These are phyloP conservation scores for Rhodotorula babjevae DNA, from an alignment of 768 basidiomycete species.

Conservation along the genomic window DNA sequence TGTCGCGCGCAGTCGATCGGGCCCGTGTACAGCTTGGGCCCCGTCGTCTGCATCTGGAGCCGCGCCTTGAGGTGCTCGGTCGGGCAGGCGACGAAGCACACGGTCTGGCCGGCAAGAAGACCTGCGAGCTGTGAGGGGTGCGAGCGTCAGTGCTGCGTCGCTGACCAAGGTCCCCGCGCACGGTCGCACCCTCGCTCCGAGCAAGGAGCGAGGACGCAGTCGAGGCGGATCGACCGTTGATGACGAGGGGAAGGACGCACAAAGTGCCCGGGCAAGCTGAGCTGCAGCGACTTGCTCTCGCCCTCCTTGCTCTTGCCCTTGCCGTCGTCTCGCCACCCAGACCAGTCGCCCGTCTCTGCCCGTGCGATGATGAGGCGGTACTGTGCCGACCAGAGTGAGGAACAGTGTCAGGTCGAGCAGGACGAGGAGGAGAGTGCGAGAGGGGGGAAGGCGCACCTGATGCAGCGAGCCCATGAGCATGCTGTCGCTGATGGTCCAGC, in stretches of 20 bases:
- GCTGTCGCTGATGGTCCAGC: conserved; percentile 70
- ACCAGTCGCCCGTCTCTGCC: conserved; percentile 9
- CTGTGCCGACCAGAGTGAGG: conserved; percentile 52
- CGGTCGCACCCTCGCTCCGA: too few species aligned
- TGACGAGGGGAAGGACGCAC: conserved; percentile 18
- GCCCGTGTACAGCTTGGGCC: conserved; percentile 49
- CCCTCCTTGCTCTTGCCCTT: conserved; percentile 44
- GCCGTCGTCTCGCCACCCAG: conserved; percentile 55
- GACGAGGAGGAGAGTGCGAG: conserved; percentile 32
- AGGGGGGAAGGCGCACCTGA: not conserved
- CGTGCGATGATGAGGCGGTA: conserved; percentile 61
- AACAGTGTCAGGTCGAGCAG: not conserved
- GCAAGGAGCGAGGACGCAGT: too few species aligned
- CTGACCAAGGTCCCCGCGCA: too few species aligned
- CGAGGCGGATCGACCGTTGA: too few species aligned
- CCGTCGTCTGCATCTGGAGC: conserved; percentile 60
- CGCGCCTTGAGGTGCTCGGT: conserved; percentile 70
- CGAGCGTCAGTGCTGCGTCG: not conserved
- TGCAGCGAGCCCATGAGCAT: conserved; percentile 53
- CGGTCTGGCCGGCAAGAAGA: conserved; percentile 64
- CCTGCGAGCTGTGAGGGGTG: conserved; percentile 54
- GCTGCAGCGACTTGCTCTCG: conserved; percentile 48
- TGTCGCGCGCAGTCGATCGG: conserved; percentile 65
- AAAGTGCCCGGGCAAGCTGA: conserved; percentile 62
- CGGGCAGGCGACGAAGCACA: conserved; percentile 67